These are phyloP conservation scores for Pholiota microspora DNA, from an alignment of 768 basidiomycete species.

Conservation along the genomic window DNA sequence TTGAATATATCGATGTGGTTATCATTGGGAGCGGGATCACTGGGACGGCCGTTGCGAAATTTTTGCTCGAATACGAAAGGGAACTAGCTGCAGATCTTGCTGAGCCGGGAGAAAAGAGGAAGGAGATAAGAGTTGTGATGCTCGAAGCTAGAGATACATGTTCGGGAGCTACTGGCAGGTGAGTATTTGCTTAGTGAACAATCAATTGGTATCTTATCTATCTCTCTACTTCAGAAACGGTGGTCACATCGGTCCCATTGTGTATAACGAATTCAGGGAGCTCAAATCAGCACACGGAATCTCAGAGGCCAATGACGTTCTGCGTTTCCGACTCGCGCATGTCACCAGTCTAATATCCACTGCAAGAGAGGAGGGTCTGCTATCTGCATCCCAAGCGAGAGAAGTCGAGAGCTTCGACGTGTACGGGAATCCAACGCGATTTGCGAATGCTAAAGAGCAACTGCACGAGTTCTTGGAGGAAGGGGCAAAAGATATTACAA, in stretches of 20 bases:
- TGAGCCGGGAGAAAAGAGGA: no score
- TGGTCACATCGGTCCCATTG: constrained; percentile 60
- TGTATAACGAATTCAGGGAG: constrained; percentile 56
- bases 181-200: not conserved
- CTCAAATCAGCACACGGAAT: constrained; percentile 47
- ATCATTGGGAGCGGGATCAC: constrained; percentile 77
- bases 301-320: constrained; percentile 46
- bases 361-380: constrained; percentile 52
- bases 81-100: not conserved
- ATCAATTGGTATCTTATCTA: not conserved
- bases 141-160: constrained; percentile 71
- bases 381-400: constrained; percentile 54
- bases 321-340: constrained; percentile 63
- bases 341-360: constrained; percentile 43
- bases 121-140: constrained; percentile 48
- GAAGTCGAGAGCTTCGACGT: constrained; percentile 59
- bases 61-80: constrained; percentile 35
- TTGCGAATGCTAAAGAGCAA: constrained; percentile 39
- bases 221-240: constrained; percentile 49
- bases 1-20: constrained; percentile 56
- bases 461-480: constrained; percentile 46
- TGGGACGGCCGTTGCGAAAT: constrained; percentile 55
- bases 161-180: constrained; percentile 9
- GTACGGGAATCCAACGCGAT: constrained; percentile 42
- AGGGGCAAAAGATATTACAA: constrained; percentile 46